These are phyloP conservation scores for Primulina huaijiensis DNA, from an alignment of 257 asterid genomes.

Conservation along the genomic window DNA sequence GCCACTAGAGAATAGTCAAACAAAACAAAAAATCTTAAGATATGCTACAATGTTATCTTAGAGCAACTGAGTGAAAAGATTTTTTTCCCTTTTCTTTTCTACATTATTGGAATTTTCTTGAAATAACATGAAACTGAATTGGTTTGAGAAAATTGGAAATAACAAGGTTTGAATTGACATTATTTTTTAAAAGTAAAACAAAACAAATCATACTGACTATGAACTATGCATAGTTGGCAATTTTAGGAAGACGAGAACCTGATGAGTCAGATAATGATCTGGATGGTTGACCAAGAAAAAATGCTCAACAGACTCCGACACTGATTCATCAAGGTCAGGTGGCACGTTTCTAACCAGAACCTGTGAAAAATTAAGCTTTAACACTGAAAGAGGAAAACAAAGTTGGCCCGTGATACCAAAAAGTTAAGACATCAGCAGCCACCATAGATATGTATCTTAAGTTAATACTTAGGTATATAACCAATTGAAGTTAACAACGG, in stretches of 20 bases:
- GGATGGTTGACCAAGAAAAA: constrained; percentile 97
- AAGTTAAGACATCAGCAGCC: neutral
- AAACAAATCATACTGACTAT: neutral
- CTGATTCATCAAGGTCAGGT: constrained; percentile 84
- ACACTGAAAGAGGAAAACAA: constrained; percentile 13
- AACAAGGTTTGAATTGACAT: neutral
- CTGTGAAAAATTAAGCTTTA: constrained; percentile 37
- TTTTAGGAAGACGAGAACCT: constrained; percentile 41
- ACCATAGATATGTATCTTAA: neutral
- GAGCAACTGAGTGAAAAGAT: neutral
- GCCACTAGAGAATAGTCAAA: neutral
- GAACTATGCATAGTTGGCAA: constrained; percentile 5
- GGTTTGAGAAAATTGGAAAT: neutral
- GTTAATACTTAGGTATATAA: constrained; percentile 11
- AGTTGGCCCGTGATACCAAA: constrained; percentile 3
- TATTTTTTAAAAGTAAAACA: too few relatives aligned
- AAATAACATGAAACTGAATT: neutral
- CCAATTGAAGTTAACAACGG: constrained; percentile 13
- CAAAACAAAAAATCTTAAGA: too few relatives aligned
- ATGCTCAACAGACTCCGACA: constrained; percentile 78
- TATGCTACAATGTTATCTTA: neutral
- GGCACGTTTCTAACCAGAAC: constrained; percentile 91
- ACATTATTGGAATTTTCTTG: neutral
- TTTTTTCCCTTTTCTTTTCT: neutral
- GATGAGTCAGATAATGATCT: constrained; percentile 80